Conservation (phyloP, 2,329 filamentous ascomycete species). For the Pseudocercospora cruenta region DNA sequence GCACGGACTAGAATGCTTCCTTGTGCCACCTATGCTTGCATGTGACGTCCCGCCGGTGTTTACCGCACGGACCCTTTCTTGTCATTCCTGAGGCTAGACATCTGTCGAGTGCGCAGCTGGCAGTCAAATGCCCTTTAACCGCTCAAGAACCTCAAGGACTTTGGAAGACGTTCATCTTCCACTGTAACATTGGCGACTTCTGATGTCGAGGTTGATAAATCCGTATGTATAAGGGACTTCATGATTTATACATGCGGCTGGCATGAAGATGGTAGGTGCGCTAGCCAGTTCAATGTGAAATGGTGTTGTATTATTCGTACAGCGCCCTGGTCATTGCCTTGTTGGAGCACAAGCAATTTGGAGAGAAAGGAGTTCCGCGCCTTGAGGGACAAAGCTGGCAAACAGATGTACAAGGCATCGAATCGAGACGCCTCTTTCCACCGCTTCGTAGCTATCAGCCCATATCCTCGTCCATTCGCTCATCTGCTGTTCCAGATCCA, state of each 20-base stretch:
- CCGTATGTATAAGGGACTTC: not conserved
- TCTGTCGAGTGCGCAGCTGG: not conserved
- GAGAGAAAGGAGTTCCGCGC: not conserved
- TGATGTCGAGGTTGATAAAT: not conserved
- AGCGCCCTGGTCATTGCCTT: too few species aligned
- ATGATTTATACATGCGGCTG: not conserved
- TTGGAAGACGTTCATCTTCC: not conserved
- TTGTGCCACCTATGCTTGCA: not conserved
- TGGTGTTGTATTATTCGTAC: too few species aligned
- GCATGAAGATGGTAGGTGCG: not conserved
- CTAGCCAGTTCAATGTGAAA: not conserved
- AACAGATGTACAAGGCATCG: not conserved
- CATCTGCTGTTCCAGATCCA: constrained; percentile 24
- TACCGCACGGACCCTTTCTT: not conserved
- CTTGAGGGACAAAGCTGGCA: not conserved
- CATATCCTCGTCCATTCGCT: constrained; percentile 28
- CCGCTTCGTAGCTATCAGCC: not conserved
- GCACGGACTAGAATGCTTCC: not conserved
- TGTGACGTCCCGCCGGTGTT: too few species aligned
- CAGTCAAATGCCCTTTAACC: not conserved
- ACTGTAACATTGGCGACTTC: not conserved
- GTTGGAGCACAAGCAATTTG: too few species aligned
- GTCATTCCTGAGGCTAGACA: not conserved
- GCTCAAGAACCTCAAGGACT: not conserved
- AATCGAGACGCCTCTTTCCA: not conserved